Conservation (phyloP, 2,329 filamentous ascomycete genomes). For the Diaporthe sp. region DNA sequence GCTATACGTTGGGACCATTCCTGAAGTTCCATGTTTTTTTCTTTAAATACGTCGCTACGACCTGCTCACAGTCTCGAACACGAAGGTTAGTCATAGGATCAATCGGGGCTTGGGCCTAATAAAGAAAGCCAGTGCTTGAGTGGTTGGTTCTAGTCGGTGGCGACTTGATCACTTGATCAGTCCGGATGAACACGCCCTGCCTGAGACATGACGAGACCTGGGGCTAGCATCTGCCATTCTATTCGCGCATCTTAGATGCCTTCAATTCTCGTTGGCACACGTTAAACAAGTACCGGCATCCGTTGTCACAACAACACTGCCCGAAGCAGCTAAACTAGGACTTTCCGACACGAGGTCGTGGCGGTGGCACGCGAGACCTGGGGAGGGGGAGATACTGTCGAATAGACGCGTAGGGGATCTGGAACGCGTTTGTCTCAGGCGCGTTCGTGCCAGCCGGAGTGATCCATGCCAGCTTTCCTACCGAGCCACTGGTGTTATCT, state of each 20-base stretch:
- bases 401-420: conserved; percentile 4
- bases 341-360: not conserved
- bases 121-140: not conserved
- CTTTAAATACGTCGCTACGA: no score
- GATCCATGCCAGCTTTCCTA: conserved; percentile 5
- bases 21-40: not conserved
- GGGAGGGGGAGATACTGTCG: not conserved
- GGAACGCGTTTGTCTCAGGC: conserved; percentile 29
- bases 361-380: conserved; percentile 14
- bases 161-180: not conserved
- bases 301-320: not conserved
- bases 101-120: not conserved
- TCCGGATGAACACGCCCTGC: no score
- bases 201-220: not conserved
- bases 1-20: not conserved
- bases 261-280: not conserved
- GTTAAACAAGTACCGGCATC: not conserved
- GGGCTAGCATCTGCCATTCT: not conserved
- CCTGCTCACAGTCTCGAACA: not conserved
- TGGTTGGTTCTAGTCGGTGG: not conserved
- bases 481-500: not conserved
- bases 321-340: not conserved
- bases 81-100: not conserved
- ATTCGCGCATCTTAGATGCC: not conserved
- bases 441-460: conserved; percentile 11